These are phyloP conservation scores for Pseudocercospora crystallina DNA, from an alignment of 2,329 filamentous ascomycete genomes.

Conservation along the genomic window DNA sequence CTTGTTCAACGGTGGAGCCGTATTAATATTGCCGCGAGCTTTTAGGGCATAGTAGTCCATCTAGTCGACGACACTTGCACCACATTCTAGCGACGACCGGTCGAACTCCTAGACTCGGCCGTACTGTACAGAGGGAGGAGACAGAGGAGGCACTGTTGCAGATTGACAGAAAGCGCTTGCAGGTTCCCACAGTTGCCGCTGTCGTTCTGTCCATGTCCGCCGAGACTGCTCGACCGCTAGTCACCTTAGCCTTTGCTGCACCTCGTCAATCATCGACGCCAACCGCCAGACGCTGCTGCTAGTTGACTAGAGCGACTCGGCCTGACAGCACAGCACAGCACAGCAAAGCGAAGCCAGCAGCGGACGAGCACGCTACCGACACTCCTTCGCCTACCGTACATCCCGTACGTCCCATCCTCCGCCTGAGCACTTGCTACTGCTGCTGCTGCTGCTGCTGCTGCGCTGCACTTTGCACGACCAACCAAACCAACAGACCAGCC, in stretches of 20 bases:
- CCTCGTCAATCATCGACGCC: conserved; percentile 1
- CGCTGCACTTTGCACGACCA: too few relatives aligned
- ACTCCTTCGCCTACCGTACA: not conserved
- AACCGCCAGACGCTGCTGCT: not conserved
- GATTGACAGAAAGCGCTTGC: not conserved
- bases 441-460: not conserved
- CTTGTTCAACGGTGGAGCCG: too few relatives aligned
- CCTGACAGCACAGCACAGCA: not conserved
- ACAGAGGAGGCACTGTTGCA: not conserved
- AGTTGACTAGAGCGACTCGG: not conserved
- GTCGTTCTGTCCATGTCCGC: not conserved
- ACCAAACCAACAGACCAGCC: too few relatives aligned
- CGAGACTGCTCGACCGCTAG: conserved; percentile 1
- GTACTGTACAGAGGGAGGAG: too few relatives aligned
- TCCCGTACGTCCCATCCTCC: too few relatives aligned
- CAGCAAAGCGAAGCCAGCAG: not conserved
- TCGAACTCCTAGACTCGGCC: too few relatives aligned
- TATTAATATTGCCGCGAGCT: too few relatives aligned
- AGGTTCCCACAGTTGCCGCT: not conserved
- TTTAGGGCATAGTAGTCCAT: too few relatives aligned
- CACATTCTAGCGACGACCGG: too few relatives aligned
- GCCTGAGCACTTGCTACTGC: too few relatives aligned
- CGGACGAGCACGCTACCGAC: not conserved
- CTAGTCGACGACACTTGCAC: too few relatives aligned
- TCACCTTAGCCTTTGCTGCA: not conserved